Evolutionary conservation across 2,329 filamentous ascomycete species (phyloP), one percentile per base, ranked within the genome.

Genomic region (Calonectria ilicicola): DNA sequence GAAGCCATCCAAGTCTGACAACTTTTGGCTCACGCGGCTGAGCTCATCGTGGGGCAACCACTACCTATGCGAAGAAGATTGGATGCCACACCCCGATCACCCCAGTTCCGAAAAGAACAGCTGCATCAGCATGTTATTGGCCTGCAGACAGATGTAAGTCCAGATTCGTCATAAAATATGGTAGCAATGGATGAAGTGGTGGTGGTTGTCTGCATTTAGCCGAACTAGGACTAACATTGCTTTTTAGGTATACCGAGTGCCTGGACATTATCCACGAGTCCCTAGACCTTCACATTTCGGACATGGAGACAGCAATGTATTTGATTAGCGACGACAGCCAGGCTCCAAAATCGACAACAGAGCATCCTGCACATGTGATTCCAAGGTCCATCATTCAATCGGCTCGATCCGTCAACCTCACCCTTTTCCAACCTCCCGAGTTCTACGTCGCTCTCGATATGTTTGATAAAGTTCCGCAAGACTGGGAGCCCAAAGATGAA

Each of bases 41-140:
- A 64, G 62, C 29, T 69, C 67, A 2, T 47, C 60, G 27, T 69
- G 67, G 67, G 67, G 67, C 9, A 53, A 69, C 42, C 67, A 69
- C 40, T 69, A 65, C 51, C 21, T n/a, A 29, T 69, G 67, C 23
- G 67, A 69, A 38, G 67, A 69, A 21, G 60, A 69, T 47, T 69
- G 67, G 67, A 69, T 65, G 60, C 67, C 67, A 23, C 49, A 65
- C 26, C 60, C 47, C 44, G 40, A 65, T 8, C 67, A 69, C n/a
- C 49, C 62, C 32, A 58, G 44, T 35, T 47, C 60, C 40, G 47
- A 56, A 53, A 65, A 65, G 60, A 69, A 69, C 38, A 47, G 35
- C 15, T 65, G 67, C 60, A 69, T 65, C 5, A 69, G 60, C 38
- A 56, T 53, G 35, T 32, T 70, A 40, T 49, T 70, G 32, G 49